Base-by-base conservation (phyloP, 306 rosid genomes). In the Sphenostylis stenocarpa region DNA sequence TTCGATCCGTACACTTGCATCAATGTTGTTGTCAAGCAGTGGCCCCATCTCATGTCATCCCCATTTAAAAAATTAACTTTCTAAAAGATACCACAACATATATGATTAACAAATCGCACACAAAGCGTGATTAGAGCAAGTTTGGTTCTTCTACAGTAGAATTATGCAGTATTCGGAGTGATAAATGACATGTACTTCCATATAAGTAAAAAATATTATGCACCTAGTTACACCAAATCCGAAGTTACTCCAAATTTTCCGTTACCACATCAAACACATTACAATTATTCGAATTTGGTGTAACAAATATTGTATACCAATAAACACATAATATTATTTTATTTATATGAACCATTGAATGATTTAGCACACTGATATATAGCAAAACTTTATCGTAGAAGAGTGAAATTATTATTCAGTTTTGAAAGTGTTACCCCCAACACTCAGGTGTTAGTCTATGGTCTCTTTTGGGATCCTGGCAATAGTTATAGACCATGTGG, bases 401-500 rank as follows among this genome's bases (percentile, higher is more conserved):
- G n/a, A 53, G 2, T 7, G 28, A 53, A 21, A 3, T 52, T 1
- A 3, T 52, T 1, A 56, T 23, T 57, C 36, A 57, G 4, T 57
- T 26, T 16, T 16, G 1, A 1, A 31, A 29, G 15, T 60, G 67
- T 60, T 60, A 60, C 67, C 67, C 67, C 67, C 67, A 84, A 66
- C 99, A 95, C 60, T 95, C 99, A 5, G 99, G 97, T 45, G 99
- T 95, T 77, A 89, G 52, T 17, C 92, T 88, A 48, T 85, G 97
- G 62, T 95, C 97, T 71, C 99, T 89, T 80, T 87, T 89, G 66
- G 51, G 51, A 39, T 95, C 97, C 77, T 64, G 83, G 84, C 99
- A 95, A 79, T 95, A 95, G 76, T 95, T 83, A 82, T 95, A 95
- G 53, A 92, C 92, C 90, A 88, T 61, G 69, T 92, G 93, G 81